A percentile compares a stretch with the other conserved stretches of the same genome.
Conservation (phyloP, 2,329 filamentous ascomycete genomes). For the Phoma herbarum region DNA sequence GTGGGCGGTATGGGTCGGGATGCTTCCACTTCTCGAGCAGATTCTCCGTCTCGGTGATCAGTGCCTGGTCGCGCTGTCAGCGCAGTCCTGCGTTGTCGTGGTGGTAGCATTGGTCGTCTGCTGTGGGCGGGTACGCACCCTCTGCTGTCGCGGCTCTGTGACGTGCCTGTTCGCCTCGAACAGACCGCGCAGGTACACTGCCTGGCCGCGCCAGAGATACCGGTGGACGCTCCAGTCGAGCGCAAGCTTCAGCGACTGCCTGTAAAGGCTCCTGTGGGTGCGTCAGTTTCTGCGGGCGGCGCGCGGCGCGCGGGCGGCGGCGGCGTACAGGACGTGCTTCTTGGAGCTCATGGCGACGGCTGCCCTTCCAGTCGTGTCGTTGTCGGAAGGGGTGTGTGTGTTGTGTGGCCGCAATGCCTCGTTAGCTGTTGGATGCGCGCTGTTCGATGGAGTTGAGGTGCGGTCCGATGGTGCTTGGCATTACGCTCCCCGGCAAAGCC, state of each 20-base stretch:
- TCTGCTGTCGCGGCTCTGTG: constrained; percentile 83
- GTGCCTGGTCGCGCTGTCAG: constrained; percentile 64
- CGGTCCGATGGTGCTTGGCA: constrained; percentile 31
- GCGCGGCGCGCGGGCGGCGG: constrained; percentile 21
- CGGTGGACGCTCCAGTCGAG: constrained; percentile 96
- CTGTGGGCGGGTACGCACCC: constrained; percentile 63
- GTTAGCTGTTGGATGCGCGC: constrained; percentile 28
- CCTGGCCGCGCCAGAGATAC: constrained; percentile 93
- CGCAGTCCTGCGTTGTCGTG: constrained; percentile 7
- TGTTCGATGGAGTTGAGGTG: constrained; percentile 31
- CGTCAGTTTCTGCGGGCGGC: constrained; percentile 40
- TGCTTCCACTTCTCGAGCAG: constrained; percentile 95
- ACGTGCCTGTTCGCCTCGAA: constrained; percentile 94
- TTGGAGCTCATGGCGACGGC: constrained; percentile 53
- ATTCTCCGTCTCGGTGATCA: constrained; percentile 88
- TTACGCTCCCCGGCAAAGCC: constrained; percentile 18
- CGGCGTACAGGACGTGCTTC: constrained; percentile 48
- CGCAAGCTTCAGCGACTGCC: constrained; percentile 89
- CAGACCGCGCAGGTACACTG: constrained; percentile 90
- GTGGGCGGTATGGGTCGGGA: constrained; percentile 88
- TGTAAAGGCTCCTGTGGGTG: constrained; percentile 74
- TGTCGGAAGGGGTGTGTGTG: constrained; percentile 22
- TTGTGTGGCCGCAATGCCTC: constrained; percentile 43
- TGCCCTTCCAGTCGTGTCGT: constrained; percentile 25
- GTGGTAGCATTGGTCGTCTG: constrained; percentile 4